Conservation (phyloP, 2,329 filamentous ascomycete genomes). For the Sclerotiophoma versabilis region DNA sequence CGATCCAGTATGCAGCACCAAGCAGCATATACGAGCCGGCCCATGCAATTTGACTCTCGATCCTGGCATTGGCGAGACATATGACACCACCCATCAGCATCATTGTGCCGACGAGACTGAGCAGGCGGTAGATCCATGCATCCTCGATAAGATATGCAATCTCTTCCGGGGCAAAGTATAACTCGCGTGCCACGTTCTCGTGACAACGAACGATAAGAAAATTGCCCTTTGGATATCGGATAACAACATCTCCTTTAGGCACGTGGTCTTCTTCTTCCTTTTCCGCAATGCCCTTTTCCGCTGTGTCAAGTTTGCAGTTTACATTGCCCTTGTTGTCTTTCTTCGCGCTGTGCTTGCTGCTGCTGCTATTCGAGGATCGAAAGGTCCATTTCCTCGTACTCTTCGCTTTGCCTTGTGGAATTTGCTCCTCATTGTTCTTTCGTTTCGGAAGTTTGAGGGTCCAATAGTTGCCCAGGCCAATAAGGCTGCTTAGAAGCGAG, state of each 20-base stretch:
- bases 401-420: neutral
- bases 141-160: slow-evolving; percentile 56
- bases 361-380: neutral
- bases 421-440: slow-evolving; percentile 5
- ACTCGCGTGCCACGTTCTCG: slow-evolving; percentile 59
- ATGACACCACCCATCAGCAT: slow-evolving; percentile 63
- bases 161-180: slow-evolving; percentile 60
- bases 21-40: slow-evolving; percentile 59
- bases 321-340: neutral
- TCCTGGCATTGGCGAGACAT: slow-evolving; percentile 57
- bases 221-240: slow-evolving; percentile 59
- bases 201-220: slow-evolving; percentile 59
- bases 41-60: slow-evolving; percentile 58
- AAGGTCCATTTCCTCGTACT: neutral
- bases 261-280: slow-evolving; percentile 17
- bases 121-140: slow-evolving; percentile 52
- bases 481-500: slow-evolving; percentile 58
- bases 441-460: slow-evolving; percentile 52
- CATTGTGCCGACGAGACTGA: slow-evolving; percentile 59
- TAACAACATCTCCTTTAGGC: slow-evolving; percentile 56
- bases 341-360: slow-evolving; percentile 7
- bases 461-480: slow-evolving; percentile 61
- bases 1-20: slow-evolving; percentile 60
- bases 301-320: neutral
- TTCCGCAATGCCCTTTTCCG: neutral